A percentile compares a stretch with the other conserved stretches of the same genome.
phyloP scores from a whole-genome alignment of 495 filamentous ascomycete species.

The Clohesyomyces aquaticus region DNA sequence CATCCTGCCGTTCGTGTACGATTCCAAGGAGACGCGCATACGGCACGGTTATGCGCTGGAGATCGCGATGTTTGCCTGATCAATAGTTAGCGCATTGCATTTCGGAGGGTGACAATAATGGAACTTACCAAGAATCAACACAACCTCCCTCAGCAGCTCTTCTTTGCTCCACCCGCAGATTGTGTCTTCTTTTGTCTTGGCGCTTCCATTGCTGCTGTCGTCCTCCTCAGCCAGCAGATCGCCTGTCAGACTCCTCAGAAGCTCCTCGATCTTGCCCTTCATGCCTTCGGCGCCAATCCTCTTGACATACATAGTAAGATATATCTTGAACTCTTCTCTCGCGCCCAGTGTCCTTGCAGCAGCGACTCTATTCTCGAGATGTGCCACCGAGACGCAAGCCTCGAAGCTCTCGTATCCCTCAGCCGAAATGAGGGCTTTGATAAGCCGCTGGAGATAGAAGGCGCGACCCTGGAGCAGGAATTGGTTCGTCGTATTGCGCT shows the following conservation, averaged over 20 bases:
- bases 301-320: conserved; percentile 95
- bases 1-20: conserved; percentile 21
- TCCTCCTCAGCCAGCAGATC: conserved; percentile 63
- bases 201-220: no score
- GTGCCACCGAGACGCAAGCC: conserved; percentile 85
- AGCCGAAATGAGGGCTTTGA: conserved; percentile 79
- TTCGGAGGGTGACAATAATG: background rate
- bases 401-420: conserved; percentile 95
- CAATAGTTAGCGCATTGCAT: conserved; percentile 21
- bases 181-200: conserved; percentile 60
- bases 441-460: conserved; percentile 82
- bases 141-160: conserved; percentile 83
- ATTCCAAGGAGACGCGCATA: conserved; percentile 40
- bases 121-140: conserved; percentile 85
- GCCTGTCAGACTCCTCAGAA: conserved; percentile 78
- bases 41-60: conserved; percentile 74
- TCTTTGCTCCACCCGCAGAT: conserved; percentile 89
- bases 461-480: conserved; percentile 89
- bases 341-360: conserved; percentile 83
- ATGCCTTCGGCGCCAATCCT: conserved; percentile 88
- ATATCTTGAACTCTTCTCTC: conserved; percentile 86
- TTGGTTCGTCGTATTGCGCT: conserved; percentile 92
- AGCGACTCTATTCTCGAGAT: conserved; percentile 92
- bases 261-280: conserved; percentile 85
- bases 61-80: conserved; percentile 87